Conservation (phyloP, 768 basidiomycete genomes). For the Boletellus ananas region DNA sequence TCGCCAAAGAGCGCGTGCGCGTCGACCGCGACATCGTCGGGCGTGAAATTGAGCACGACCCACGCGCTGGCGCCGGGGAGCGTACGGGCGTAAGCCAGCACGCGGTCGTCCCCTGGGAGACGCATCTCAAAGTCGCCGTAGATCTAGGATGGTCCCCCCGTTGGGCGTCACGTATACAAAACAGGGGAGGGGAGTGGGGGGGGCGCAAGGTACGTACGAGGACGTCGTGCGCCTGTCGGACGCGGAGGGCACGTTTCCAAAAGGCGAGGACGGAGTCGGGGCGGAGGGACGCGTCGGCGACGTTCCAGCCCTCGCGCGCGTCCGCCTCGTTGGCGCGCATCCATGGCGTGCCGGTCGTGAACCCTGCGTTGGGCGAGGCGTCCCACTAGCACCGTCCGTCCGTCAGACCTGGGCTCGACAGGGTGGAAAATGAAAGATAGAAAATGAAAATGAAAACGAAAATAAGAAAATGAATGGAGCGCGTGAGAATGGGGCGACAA, state of each 20-base stretch:
- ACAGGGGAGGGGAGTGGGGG: too few species aligned
- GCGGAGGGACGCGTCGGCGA: slow-evolving; percentile 9
- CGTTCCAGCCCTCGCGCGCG: slow-evolving; percentile 13
- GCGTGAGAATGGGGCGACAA: not conserved
- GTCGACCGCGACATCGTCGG: slow-evolving; percentile 19
- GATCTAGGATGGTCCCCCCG: slow-evolving; percentile 20
- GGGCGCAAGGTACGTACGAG: slow-evolving; percentile 39
- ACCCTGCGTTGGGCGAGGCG: slow-evolving; percentile 51
- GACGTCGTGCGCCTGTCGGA: slow-evolving; percentile 37
- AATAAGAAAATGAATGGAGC: not conserved
- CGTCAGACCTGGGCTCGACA: not conserved
- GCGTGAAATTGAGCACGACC: slow-evolving; percentile 40
- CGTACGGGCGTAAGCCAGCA: slow-evolving; percentile 44
- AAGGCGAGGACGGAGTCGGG: slow-evolving; percentile 48
- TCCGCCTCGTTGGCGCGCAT: slow-evolving; percentile 75
- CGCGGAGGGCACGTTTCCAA: slow-evolving; percentile 51
- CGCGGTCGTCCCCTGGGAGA: slow-evolving; percentile 41
- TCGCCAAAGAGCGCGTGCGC: too few species aligned
- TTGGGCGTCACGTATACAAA: not conserved
- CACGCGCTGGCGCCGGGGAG: slow-evolving; percentile 33
- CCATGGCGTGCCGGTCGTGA: slow-evolving; percentile 65
- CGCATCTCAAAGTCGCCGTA: slow-evolving; percentile 59
- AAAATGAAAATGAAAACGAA: not conserved
- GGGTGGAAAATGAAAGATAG: too few species aligned
- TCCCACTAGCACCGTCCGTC: slow-evolving; percentile 47